Evolutionary conservation across 2,329 filamentous ascomycete species (phyloP).

Genomic region (Fonsecaea multimorphosa): DNA sequence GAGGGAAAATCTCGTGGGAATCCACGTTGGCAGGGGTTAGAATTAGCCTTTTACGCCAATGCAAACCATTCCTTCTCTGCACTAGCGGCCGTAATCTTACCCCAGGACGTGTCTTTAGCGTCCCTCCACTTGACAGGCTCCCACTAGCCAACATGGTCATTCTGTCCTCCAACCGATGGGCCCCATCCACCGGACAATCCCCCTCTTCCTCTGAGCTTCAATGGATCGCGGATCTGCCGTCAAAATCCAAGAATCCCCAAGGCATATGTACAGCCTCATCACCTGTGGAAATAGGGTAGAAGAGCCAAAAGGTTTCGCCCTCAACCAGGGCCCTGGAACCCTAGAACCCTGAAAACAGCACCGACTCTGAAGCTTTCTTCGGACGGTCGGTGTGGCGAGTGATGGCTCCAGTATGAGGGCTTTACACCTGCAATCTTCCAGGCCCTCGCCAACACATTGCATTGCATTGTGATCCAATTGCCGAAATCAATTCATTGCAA

Average conservation of each 20-base stretch:
- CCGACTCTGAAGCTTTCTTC: neutral
- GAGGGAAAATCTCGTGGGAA: neutral
- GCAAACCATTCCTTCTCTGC: neutral
- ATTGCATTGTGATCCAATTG: conserved; percentile 12
- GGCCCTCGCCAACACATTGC: neutral
- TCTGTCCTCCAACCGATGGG: neutral
- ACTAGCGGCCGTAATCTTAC: neutral
- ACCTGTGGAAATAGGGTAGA: neutral
- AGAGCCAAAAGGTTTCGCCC: neutral
- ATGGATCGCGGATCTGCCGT: neutral
- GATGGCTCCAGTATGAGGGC: neutral
- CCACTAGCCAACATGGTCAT: neutral
- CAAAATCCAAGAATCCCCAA: neutral
- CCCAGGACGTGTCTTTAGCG: neutral
- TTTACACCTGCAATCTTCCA: conserved; percentile 9
- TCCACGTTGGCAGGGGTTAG: conserved; percentile 1
- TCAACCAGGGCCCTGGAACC: too few relatives aligned
- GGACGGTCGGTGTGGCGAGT: neutral
- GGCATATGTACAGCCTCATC: neutral
- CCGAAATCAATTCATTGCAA: conserved; percentile 19
- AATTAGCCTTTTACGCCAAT: conserved; percentile 16
- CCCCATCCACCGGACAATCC: neutral
- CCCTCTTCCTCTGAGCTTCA: neutral
- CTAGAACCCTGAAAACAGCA: neutral
- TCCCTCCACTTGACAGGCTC: neutral